Evolutionary conservation across 2,329 filamentous ascomycete genomes (phyloP).

Genomic region (Aspergillus arachidicola): DNA sequence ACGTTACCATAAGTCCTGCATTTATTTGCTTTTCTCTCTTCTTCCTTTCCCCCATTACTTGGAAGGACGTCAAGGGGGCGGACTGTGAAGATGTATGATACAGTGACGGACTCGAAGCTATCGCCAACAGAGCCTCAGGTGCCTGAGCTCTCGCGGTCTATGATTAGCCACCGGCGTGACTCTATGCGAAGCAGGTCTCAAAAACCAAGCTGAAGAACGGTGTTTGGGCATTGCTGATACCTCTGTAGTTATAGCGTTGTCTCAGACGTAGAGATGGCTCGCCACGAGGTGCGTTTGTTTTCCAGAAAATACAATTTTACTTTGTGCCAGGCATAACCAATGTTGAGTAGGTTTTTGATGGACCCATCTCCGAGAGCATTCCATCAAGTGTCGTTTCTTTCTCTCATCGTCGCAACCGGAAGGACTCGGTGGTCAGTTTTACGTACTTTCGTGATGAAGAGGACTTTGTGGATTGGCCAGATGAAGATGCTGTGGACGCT

Average conservation of each 20-base stretch:
- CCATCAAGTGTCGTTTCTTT: slow-evolving; percentile 93
- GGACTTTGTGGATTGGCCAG: slow-evolving; percentile 55
- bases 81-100: slow-evolving; percentile 8
- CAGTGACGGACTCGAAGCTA: slow-evolving; percentile 33
- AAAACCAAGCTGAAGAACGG: slow-evolving; percentile 3
- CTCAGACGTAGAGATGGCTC: slow-evolving; percentile 97
- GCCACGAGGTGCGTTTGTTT: slow-evolving; percentile 71
- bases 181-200: slow-evolving; percentile 45
- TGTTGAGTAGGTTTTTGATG: slow-evolving; percentile 70
- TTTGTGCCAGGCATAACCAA: slow-evolving; percentile 10
- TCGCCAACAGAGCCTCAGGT: slow-evolving; percentile 27
- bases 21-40: neutral
- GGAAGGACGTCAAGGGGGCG: neutral
- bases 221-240: slow-evolving; percentile 22
- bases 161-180: slow-evolving; percentile 33
- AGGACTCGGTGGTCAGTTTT: slow-evolving; percentile 86
- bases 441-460: slow-evolving; percentile 79
- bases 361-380: slow-evolving; percentile 92
- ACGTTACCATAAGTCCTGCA: neutral
- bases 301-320: neutral
- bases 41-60: neutral
- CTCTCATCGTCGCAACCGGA: slow-evolving; percentile 75
- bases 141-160: slow-evolving; percentile 25
- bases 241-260: slow-evolving; percentile 69
- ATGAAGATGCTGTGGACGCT: slow-evolving; percentile 51